A percentile compares a stretch with the other conserved stretches of the same genome.
Evolutionary conservation across 495 filamentous ascomycete genomes (phyloP).

Genomic region (Friedmanniomyces simplex): DNA sequence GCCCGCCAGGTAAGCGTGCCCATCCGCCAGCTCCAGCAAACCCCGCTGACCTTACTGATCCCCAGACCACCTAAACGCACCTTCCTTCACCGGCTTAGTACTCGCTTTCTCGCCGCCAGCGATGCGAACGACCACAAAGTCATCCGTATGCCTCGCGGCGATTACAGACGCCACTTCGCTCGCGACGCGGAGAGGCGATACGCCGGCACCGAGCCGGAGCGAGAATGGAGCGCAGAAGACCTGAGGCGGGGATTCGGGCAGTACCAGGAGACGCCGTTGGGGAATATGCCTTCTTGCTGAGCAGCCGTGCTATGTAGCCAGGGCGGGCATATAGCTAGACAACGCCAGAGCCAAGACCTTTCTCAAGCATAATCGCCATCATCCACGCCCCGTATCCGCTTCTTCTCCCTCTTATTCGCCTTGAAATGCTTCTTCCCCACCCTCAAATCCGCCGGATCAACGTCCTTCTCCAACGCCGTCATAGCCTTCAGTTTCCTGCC

Average conservation of each 20-base stretch:
- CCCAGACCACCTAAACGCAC: slow-evolving; percentile 5
- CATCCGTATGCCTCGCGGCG: slow-evolving; percentile 14
- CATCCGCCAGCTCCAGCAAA: not conserved
- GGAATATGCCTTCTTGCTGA: too few species aligned
- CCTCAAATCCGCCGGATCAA: slow-evolving; percentile 74
- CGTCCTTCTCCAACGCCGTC: slow-evolving; percentile 71
- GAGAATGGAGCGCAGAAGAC: slow-evolving; percentile 8
- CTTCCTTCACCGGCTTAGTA: slow-evolving; percentile 3
- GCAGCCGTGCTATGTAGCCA: too few species aligned
- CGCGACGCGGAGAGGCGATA: slow-evolving; percentile 10
- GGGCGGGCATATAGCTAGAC: too few species aligned
- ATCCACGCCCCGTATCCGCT: not conserved
- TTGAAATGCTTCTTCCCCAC: slow-evolving; percentile 92
- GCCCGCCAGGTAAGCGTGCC: not conserved
- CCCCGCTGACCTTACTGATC: not conserved
- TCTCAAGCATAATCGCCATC: not conserved
- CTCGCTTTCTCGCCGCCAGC: not conserved
- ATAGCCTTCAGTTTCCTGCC: slow-evolving; percentile 78
- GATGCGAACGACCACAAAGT: slow-evolving; percentile 6
- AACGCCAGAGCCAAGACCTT: too few species aligned
- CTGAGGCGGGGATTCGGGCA: too few species aligned
- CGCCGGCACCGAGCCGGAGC: slow-evolving; percentile 14
- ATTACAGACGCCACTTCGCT: slow-evolving; percentile 13
- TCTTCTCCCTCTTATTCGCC: slow-evolving; percentile 13
- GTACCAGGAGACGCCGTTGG: too few species aligned